phyloP scores from a whole-genome alignment of 257 asterid genomes.

The Nicotiana attenuata region DNA sequence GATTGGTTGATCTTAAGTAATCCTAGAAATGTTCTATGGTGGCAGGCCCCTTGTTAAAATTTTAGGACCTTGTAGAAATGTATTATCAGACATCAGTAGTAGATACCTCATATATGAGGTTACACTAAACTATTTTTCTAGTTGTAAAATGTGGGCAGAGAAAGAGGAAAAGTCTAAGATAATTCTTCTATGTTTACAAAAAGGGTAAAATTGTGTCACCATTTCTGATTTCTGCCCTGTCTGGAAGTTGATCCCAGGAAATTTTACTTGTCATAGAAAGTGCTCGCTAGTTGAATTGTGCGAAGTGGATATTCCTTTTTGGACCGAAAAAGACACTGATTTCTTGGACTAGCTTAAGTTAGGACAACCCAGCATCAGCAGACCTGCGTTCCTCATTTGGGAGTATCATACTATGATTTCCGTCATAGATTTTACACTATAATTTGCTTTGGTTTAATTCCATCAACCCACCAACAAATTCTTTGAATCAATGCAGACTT shows the following conservation, averaged over 20 bases:
- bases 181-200: neutral
- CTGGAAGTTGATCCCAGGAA: neutral
- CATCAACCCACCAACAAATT: neutral
- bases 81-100: neutral
- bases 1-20: neutral
- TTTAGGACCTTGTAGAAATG: neutral
- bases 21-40: neutral
- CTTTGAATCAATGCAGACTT: too few relatives aligned
- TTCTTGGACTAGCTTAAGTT: neutral
- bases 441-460: neutral
- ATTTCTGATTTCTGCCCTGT: neutral
- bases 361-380: neutral
- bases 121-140: neutral
- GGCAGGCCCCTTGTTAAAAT: neutral
- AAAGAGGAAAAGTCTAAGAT: neutral
- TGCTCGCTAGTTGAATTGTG: too few relatives aligned
- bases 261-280: neutral
- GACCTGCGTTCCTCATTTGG: neutral
- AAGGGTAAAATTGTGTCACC: neutral
- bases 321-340: neutral
- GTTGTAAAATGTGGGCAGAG: neutral
- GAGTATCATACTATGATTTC: neutral
- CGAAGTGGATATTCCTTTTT: neutral
- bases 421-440: neutral
- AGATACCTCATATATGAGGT: neutral